Base-by-base conservation (phyloP, 148 eudicot genomes). In the Polygonum aviculare region DNA sequence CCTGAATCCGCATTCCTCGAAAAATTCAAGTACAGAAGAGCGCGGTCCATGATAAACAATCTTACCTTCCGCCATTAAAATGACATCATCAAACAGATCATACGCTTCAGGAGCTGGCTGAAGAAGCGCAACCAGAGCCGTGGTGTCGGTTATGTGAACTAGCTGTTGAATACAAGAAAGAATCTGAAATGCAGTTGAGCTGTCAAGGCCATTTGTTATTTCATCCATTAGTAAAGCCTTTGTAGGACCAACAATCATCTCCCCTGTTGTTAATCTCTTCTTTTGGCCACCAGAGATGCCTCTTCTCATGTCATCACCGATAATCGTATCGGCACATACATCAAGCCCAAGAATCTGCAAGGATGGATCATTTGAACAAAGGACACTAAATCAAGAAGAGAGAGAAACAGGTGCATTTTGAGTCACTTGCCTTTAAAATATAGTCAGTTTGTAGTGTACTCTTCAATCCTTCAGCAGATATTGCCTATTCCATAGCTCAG, bases 201-300 rank as follows among this genome's bases (percentile, higher is more conserved):
- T 94, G 80, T 94, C 98, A 77, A 93, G 80, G 12, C 98, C 97
- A 85, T 88, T 91, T 75, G 98, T 89, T 80, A 93, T 93, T 81
- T 93, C 97, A 83, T 93, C 98, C 98, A 93, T 86, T 73, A 93
- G 86, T 33, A 91, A 77, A 69, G 92, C 90, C 77, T 77, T 90
- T 59, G 89, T 83, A 7, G 98, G 92, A 50, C 98, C 98, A 49
- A 94, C 90, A 74, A 92, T 85, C 97, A 94, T 94, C 85, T 94
- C 96, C 26, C 93, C 98, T 81, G 90, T 85, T n/a, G 97, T 93
- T 75, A 93, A 80, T 82, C 94, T 86, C 77, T 91, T 93, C 86
- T 91, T 93, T 81, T 93, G 91, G 72, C 97, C 97, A 67, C 97
- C 97, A 36, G 96, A 92, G 54, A 94, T 83, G 45, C 98, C 97